Evolutionary conservation across 2,329 filamentous ascomycete species (phyloP), one percentile per base, ranked within the genome.

Genomic region (Achaetomium macrosporum): DNA sequence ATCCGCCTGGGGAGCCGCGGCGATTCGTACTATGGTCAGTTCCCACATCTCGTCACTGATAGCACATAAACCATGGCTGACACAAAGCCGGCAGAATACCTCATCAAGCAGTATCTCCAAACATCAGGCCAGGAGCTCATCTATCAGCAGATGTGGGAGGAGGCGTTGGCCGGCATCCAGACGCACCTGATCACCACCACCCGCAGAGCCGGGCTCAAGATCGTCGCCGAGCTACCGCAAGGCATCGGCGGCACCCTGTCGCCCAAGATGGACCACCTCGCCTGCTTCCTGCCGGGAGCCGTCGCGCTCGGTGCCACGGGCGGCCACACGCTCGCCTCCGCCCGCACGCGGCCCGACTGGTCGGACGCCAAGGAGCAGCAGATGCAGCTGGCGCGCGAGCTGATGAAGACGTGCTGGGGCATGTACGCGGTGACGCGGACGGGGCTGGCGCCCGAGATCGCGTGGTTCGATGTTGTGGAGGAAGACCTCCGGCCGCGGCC

Each of bases 61-160:
- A 2, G 6, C 16, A 37, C n/a, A 13, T n/a, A 13, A 11, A 37
- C 39, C 13, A 11, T 13, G 2, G 9, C 47, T 42, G 16, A 49
- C 39, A 7, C 17, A 11, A 31, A 16, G 6, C 15, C 35, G 25
- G 11, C 20, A 50, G 47, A 99, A 72, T 97, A 99, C 68, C 82
- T 99, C 47, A 95, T 97, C 75, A 99, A 99, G 73, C 93, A 99
- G 68, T 96, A 95, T 67, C 77, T 96, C 16, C 93, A 99, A 70
- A 97, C 93, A 10, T 88, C 87, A 49, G 83, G 87, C 66, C 77
- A 90, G 64, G 92, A 97, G 68, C 77, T 83, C 0, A 73, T 96
- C 17, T 99, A 99, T 69, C 77, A 85, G 59, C 87, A 93, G 15
- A 88, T 99, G 83, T 99, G 93, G 90, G 78, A 92, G 37, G 87